phyloP scores from a whole-genome alignment of 352 stramenopile species.

The Globisporangium ultimum region DNA sequence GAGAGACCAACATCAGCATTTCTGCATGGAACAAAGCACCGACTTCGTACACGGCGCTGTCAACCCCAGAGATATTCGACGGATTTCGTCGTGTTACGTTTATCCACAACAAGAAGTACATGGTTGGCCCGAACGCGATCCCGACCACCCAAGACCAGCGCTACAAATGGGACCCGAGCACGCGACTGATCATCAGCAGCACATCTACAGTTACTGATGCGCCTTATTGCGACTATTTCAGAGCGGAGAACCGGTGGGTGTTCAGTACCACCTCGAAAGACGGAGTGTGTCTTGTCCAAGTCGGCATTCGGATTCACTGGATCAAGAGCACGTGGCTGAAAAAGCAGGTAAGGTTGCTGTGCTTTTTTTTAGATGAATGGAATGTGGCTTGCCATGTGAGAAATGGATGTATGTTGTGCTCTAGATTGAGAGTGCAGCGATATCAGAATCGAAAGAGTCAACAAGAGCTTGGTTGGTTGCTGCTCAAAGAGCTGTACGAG shows the following conservation, averaged over 20 bases:
- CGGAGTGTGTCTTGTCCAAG: conserved; percentile 41
- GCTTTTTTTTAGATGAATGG: not conserved
- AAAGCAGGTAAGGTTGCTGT: conserved; percentile 56
- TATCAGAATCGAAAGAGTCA: conserved; percentile 66
- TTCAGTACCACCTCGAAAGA: conserved; percentile 56
- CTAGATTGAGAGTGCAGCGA: conserved; percentile 77
- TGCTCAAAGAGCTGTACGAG: conserved; percentile 25
- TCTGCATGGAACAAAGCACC: conserved; percentile 41
- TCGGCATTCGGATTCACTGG: conserved; percentile 73
- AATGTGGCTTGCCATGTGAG: not conserved
- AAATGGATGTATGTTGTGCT: conserved; percentile 1
- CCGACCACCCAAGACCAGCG: conserved; percentile 70
- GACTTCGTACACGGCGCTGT: conserved; percentile 50
- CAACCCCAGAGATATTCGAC: conserved; percentile 59
- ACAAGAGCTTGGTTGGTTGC: conserved; percentile 45
- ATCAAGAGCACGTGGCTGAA: conserved; percentile 86
- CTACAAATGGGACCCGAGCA: conserved; percentile 42
- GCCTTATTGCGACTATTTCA: conserved; percentile 86
- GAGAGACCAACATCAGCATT: conserved; percentile 62
- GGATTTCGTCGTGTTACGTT: conserved; percentile 52
- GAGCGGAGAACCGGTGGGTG: conserved; percentile 82
- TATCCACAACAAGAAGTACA: conserved; percentile 88
- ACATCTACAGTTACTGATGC: conserved; percentile 74
- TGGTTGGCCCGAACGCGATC: conserved; percentile 77
- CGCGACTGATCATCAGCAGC: conserved; percentile 63